Base-by-base conservation (phyloP, 331 rosid genomes). In the Phaseolus coccineus region DNA sequence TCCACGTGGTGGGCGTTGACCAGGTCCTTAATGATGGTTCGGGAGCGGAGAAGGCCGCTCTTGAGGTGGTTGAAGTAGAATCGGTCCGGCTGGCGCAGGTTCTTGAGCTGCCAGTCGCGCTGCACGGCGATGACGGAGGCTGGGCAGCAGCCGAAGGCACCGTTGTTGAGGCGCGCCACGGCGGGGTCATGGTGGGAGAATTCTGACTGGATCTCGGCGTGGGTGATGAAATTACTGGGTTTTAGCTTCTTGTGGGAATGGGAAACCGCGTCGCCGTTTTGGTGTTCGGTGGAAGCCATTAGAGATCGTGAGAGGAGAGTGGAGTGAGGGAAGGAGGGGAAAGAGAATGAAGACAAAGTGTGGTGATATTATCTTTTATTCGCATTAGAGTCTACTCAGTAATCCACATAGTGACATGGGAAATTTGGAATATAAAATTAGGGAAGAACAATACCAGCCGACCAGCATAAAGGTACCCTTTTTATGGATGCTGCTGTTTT, bases 91-190 rank as follows among this genome's bases (percentile, higher is more conserved):
- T 91, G 98, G 59, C 94, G 84, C 33, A 93, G 90, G 72, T 42
- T 81, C 69, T 69, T 76, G 35, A 77, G 77, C 82, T 91, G 94
- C 90, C 90, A 86, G 2, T 37, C 46, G 6, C 83, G 85, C 83
- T 93, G 97, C 55, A 90, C 89, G 4, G 85, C 73, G 48, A 90
- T 78, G 3, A 93, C 58, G 46, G 92, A 88, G n/a, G 81, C 77
- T 0, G 98, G 98, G 76, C 97, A 91, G 70, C 84, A 88, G 1
- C 98, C 98, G 48, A 93, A 93, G 55, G 92, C 87, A 0, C 98
- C 98, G 87, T 93, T 91, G 87, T 93, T 93, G 80, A 93, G 90
- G 3, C 98, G 95, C 24, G 97, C 91, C 22, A 90, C 82, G 25
- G 44, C 9, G 33, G 89, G 76, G 73, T 89, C 95, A 27, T 93